These are phyloP conservation scores for Pichia sp. DNA, from an alignment of 1,139 yeast genomes.

Conservation along the genomic window DNA sequence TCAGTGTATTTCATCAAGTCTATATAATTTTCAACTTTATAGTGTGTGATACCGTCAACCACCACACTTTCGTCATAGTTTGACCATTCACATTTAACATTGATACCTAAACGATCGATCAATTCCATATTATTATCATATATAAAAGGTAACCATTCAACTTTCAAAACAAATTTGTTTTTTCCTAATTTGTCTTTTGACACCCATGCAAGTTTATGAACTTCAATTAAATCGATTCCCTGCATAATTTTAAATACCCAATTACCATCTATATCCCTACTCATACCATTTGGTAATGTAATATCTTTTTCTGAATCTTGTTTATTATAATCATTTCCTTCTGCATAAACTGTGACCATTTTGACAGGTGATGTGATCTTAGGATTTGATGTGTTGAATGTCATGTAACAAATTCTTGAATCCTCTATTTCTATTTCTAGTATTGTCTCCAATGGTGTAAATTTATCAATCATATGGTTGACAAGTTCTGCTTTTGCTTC, in stretches of 20 bases:
- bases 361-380: constrained; percentile 48
- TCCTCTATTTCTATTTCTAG: constrained; percentile 51
- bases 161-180: constrained; percentile 48
- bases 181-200: neutral
- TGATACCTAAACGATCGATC: constrained; percentile 40
- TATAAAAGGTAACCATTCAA: constrained; percentile 75
- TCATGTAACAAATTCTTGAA: constrained; percentile 56
- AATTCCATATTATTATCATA: constrained; percentile 30
- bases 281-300: constrained; percentile 43
- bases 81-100: constrained; percentile 66
- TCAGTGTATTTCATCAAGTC: constrained; percentile 66
- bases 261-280: constrained; percentile 44
- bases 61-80: constrained; percentile 46
- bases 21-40: constrained; percentile 60
- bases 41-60: constrained; percentile 29
- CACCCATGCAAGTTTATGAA: constrained; percentile 62
- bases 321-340: constrained; percentile 24
- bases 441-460: constrained; percentile 63
- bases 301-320: neutral
- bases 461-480: constrained; percentile 37
- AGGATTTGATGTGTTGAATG: constrained; percentile 38
- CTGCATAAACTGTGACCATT: constrained; percentile 44
- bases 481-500: constrained; percentile 5
- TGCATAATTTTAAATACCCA: constrained; percentile 44
- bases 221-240: constrained; percentile 57